A percentile compares a stretch with the other conserved stretches of the same genome.
These are phyloP conservation scores for Aspergillus sp. DNA, from an alignment of 2,329 filamentous ascomycete genomes.

Conservation along the genomic window DNA sequence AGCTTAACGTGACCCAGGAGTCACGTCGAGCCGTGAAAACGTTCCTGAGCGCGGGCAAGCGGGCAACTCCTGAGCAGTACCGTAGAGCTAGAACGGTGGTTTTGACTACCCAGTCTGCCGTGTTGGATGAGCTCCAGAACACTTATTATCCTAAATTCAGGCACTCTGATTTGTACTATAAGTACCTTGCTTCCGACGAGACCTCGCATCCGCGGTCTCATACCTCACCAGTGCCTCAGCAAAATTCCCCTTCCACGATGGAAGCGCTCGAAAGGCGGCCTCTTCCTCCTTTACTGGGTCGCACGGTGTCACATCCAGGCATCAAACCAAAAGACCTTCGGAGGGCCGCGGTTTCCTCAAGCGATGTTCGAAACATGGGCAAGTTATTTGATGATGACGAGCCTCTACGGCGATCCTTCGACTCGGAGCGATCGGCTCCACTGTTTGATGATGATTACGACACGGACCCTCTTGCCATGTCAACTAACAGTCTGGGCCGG, in stretches of 20 bases:
- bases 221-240: slow-evolving; percentile 16
- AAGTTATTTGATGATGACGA: slow-evolving; percentile 47
- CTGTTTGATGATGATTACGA: slow-evolving; percentile 81
- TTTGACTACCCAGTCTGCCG: slow-evolving; percentile 75
- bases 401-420: slow-evolving; percentile 66
- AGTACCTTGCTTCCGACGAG: slow-evolving; percentile 89
- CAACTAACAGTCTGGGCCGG: slow-evolving; percentile 75
- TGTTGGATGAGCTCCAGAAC: slow-evolving; percentile 80
- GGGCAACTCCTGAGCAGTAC: slow-evolving; percentile 78
- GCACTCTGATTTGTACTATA: slow-evolving; percentile 91
- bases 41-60: slow-evolving; percentile 76
- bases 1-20: slow-evolving; percentile 72
- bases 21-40: slow-evolving; percentile 69
- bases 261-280: slow-evolving; percentile 38
- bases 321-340: slow-evolving; percentile 53
- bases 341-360: slow-evolving; percentile 60
- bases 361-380: slow-evolving; percentile 54
- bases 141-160: slow-evolving; percentile 83
- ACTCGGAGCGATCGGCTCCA: slow-evolving; percentile 58
- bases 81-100: slow-evolving; percentile 78
- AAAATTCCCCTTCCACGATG: slow-evolving; percentile 17
- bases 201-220: slow-evolving; percentile 30
- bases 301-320: slow-evolving; percentile 50
- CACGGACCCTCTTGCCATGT: slow-evolving; percentile 70
- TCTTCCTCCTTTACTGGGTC: slow-evolving; percentile 45